These are phyloP conservation scores for Kondoa malvinella DNA, from an alignment of 768 basidiomycete genomes.

Conservation along the genomic window DNA sequence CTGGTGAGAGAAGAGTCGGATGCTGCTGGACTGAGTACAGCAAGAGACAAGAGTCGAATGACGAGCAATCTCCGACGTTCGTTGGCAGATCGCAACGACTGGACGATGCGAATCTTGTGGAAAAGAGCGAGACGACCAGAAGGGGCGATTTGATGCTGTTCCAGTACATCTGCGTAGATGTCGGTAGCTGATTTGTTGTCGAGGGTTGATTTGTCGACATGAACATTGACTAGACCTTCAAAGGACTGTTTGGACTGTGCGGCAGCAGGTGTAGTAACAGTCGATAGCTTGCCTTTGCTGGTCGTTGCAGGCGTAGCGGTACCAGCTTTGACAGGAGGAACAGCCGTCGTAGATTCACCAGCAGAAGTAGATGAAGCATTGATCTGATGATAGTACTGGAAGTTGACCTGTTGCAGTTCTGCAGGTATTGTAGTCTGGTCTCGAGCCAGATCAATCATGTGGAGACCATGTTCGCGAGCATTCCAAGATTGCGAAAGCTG, in stretches of 20 bases:
- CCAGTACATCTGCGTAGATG: conserved; percentile 55
- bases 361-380: not conserved
- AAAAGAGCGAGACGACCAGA: conserved; percentile 75
- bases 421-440: not conserved
- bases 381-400: conserved; percentile 28
- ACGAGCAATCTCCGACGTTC: conserved; percentile 64
- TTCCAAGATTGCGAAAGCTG: conserved; percentile 14
- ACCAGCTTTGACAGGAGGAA: not conserved
- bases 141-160: conserved; percentile 51
- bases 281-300: conserved; percentile 39
- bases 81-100: conserved; percentile 36
- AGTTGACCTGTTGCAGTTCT: conserved; percentile 27
- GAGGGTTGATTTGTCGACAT: conserved; percentile 37
- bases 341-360: conserved; percentile 1
- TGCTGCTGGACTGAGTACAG: conserved; percentile 48
- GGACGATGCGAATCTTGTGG: conserved; percentile 66
- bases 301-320: conserved; percentile 33
- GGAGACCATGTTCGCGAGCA: conserved; percentile 9
- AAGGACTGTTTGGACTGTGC: conserved; percentile 24
- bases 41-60: conserved; percentile 67
- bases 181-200: conserved; percentile 51
- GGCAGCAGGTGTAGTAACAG: conserved; percentile 32
- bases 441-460: conserved; percentile 14
- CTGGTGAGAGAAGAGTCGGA: conserved; percentile 1
- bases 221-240: conserved; percentile 29